phyloP scores from a whole-genome alignment of 129 eudicot genomes.

The Tagetes patula region DNA sequence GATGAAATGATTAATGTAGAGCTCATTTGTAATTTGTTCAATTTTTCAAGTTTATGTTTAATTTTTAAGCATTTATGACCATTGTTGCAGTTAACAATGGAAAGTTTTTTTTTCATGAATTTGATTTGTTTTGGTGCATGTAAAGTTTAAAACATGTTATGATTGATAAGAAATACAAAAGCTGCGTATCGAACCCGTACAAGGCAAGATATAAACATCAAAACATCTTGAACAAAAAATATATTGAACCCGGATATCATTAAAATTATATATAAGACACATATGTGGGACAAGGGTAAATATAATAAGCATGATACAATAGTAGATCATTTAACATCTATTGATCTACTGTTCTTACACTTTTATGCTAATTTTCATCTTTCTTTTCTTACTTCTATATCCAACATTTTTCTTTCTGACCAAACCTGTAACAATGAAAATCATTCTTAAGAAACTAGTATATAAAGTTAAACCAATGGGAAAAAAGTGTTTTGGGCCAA shows the following conservation, averaged over 20 bases:
- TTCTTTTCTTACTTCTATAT: conserved; percentile 34
- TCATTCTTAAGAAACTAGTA: background rate
- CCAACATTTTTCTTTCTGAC: conserved; percentile 26
- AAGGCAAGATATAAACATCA: background rate
- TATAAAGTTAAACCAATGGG: background rate
- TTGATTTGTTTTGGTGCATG: background rate
- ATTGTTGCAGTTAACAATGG: background rate
- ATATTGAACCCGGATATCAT: conserved; percentile 32
- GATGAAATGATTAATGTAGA: conserved; percentile 10
- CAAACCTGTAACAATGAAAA: conserved; percentile 38
- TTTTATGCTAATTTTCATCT: conserved; percentile 27
- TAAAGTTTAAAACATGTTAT: background rate
- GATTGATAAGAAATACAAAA: background rate
- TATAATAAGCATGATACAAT: conserved; percentile 47
- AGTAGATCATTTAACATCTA: conserved; percentile 43
- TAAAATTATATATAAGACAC: conserved; percentile 37
- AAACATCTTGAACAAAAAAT: background rate
- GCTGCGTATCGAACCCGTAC: background rate
- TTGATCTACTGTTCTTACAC: conserved; percentile 50
- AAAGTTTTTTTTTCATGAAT: background rate
- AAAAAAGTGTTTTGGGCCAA: background rate
- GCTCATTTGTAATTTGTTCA: conserved; percentile 28
- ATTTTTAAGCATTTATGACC: conserved; percentile 22
- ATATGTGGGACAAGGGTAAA: conserved; percentile 36
- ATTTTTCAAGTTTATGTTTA: conserved; percentile 28